Evolutionary conservation across 129 eudicot species (phyloP), one percentile per base, ranked within the genome.

Genomic region (Flaveria sonorensis): DNA sequence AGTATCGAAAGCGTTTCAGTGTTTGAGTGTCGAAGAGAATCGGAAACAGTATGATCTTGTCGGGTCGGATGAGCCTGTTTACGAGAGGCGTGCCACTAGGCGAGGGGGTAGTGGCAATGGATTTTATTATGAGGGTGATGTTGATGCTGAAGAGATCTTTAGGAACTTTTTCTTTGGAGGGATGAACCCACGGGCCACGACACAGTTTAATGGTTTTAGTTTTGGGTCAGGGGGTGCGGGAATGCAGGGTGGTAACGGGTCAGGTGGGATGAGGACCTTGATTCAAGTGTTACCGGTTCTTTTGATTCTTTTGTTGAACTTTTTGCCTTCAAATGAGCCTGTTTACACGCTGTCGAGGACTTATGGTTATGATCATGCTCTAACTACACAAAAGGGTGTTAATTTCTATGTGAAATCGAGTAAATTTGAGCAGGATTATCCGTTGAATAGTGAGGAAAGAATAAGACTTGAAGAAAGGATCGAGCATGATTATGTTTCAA

Each of bases 91-190:
- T 18, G 72, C 90, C 1, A 83, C 85, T 32, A 81, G 84, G 42
- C 81, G 60, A 14, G 70, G 88, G n/a, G 78, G 68, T 3, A 68
- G 72, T 45, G 63, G 72, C 59, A 88, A 84, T 52, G 97, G 97
- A 14, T 88, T 88, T 78, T 79, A 88, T 80, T 77, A 88, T 19
- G 91, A 84, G 5, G 87, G 77, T 68, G 97, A 91, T 46, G 73
- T 90, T 13, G 92, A 91, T 82, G 94, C 94, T 0, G 97, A 91
- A 10, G 97, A 91, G 84, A 91, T 91, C 21, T 91, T 91, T 70
- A 88, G 97, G 78, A 91, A 86, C 82, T 91, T 90, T 83, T 90
- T 91, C 69, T 91, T 86, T 36, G 97, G 97, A 46, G 92, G 94
- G 28, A 90, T 88, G 96, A 78, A 88, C 74, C 91, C 81, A 0